phyloP scores from a whole-genome alignment of 139 green algal species.

The Diplosphaera chodatii region DNA sequence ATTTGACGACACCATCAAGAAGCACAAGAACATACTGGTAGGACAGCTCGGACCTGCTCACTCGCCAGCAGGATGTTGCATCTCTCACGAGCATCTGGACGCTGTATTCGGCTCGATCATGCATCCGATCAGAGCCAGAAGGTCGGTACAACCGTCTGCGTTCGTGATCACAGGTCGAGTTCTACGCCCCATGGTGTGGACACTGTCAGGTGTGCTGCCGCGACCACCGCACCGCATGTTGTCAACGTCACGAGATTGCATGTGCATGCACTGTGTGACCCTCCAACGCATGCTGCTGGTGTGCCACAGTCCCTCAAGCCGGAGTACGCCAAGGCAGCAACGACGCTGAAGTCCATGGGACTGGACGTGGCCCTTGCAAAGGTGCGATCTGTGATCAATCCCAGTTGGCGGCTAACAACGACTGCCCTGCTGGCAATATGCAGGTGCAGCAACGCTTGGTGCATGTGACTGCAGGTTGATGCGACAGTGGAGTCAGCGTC shows the following conservation, averaged over 20 bases:
- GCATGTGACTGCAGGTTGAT: conserved; percentile 46
- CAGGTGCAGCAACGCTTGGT: background rate
- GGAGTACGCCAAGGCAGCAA: conserved; percentile 67
- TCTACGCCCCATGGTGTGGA: conserved; percentile 75
- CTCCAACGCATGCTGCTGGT: too few relatives aligned
- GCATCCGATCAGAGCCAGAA: too few relatives aligned
- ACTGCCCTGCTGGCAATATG: too few relatives aligned
- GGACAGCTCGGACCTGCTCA: background rate
- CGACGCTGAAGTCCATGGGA: conserved; percentile 47
- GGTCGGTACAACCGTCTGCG: background rate
- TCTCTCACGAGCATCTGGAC: too few relatives aligned
- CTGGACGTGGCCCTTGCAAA: conserved; percentile 60
- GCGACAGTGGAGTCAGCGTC: conserved; percentile 60
- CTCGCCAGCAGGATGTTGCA: too few relatives aligned
- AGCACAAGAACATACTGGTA: background rate
- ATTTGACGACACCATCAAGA: background rate
- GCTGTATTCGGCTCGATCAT: background rate
- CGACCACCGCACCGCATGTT: too few relatives aligned
- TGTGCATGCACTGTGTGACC: too few relatives aligned
- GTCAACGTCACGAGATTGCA: too few relatives aligned
- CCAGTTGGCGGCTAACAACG: background rate
- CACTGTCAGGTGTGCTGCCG: conserved; percentile 73
- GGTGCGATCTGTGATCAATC: conserved; percentile 20
- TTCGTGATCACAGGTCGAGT: conserved; percentile 53
- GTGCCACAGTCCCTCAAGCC: conserved; percentile 66